These are phyloP conservation scores for Fusarium solani-melongenae DNA, from an alignment of 2,329 filamentous ascomycete species.

Conservation along the genomic window DNA sequence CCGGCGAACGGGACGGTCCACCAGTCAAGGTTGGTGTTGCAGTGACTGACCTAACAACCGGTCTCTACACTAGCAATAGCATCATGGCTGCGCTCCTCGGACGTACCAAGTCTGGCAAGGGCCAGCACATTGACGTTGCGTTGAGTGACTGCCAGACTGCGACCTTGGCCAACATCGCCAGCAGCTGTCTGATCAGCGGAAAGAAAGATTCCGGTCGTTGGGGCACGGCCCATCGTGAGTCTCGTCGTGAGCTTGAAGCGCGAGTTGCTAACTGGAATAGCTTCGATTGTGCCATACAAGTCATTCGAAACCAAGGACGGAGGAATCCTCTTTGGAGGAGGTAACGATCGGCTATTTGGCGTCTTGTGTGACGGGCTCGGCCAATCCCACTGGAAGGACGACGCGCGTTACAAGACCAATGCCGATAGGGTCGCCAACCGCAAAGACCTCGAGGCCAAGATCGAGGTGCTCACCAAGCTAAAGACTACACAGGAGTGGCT, in stretches of 20 bases:
- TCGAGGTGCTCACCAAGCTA: constrained; percentile 78
- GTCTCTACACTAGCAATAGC: constrained; percentile 92
- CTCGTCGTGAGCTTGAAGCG: not conserved
- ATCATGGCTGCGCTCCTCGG: constrained; percentile 94
- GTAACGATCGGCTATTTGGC: constrained; percentile 77
- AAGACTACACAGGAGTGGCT: constrained; percentile 93
- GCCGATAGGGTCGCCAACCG: constrained; percentile 75
- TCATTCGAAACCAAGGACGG: constrained; percentile 81
- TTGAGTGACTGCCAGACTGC: constrained; percentile 96
- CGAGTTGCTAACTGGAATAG: constrained; percentile 54
- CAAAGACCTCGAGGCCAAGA: constrained; percentile 79
- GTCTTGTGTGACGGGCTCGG: constrained; percentile 71
- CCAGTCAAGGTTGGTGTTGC: constrained; percentile 98
- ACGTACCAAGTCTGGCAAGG: constrained; percentile 77
- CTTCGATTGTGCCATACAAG: constrained; percentile 96
- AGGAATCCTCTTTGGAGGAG: constrained; percentile 76
- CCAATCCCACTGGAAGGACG: constrained; percentile 68
- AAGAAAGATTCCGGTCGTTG: constrained; percentile 89
- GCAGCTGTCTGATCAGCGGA: constrained; percentile 88
- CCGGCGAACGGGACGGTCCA: constrained; percentile 84
- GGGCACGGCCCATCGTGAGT: constrained; percentile 92
- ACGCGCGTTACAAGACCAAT: constrained; percentile 71
- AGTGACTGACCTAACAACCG: constrained; percentile 95
- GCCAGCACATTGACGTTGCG: constrained; percentile 92
- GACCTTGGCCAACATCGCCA: constrained; percentile 94